phyloP scores from a whole-genome alignment of 495 filamentous ascomycete genomes.

The Penicillium cosmopolitanum region DNA sequence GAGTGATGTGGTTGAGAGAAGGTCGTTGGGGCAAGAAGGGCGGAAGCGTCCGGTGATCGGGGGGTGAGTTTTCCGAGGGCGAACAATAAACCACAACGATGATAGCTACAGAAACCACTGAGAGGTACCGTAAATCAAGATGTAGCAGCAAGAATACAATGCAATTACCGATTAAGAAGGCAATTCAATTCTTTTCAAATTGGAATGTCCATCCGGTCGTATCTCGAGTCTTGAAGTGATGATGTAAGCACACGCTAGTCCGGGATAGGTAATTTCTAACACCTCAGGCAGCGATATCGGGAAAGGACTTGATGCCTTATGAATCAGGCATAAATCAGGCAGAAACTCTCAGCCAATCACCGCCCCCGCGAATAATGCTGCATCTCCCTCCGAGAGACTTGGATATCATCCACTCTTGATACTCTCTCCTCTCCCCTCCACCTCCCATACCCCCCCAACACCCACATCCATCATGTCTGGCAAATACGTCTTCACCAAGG shows the following conservation, averaged over 20 bases:
- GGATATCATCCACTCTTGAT: constrained; percentile 14
- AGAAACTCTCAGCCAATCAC: constrained; percentile 30
- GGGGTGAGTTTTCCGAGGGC: constrained; percentile 28
- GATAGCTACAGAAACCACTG: neutral
- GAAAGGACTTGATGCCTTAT: neutral
- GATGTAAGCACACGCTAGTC: constrained; percentile 36
- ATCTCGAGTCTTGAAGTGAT: constrained; percentile 31
- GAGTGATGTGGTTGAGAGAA: constrained; percentile 26
- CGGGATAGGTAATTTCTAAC: neutral
- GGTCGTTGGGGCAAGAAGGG: constrained; percentile 27
- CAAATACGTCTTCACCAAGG: constrained; percentile 88
- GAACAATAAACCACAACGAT: constrained; percentile 14
- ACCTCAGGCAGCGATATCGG: neutral
- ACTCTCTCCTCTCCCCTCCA: constrained; percentile 17
- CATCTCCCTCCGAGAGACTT: constrained; percentile 14
- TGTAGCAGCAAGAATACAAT: neutral
- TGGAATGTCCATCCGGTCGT: neutral
- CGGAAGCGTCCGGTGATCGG: constrained; percentile 31
- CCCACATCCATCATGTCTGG: constrained; percentile 67
- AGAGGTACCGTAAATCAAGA: neutral
- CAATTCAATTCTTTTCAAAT: neutral
- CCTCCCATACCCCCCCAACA: constrained; percentile 6
- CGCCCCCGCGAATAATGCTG: constrained; percentile 31
- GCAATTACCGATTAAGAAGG: neutral
- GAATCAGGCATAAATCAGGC: neutral